Percentiles rank a stretch among this genome's conserved stretches.
phyloP scores from a whole-genome alignment of 1,284 basidiomycete genomes.

The Leucoagaricus sp. region DNA sequence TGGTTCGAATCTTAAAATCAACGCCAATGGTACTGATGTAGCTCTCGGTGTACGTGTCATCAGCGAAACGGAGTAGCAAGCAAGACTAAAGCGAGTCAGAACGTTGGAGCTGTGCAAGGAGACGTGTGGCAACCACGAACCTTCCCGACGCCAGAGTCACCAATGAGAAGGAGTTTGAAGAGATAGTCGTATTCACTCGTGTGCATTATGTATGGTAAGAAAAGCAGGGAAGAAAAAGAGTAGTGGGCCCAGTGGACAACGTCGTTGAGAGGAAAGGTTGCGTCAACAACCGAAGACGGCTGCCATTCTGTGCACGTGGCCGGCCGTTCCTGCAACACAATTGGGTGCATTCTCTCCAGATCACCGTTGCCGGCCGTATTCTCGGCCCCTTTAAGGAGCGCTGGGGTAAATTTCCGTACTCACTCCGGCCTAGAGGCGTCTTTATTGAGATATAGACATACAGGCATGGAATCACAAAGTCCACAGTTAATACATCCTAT shows the following conservation, averaged over 20 bases:
- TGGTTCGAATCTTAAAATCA: slow-evolving; percentile 99
- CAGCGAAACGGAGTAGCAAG: slow-evolving; percentile 96
- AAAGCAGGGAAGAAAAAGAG: slow-evolving; percentile 17
- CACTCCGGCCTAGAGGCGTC: neutral
- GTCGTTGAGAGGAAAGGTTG: slow-evolving; percentile 30
- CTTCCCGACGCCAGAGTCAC: slow-evolving; percentile 97
- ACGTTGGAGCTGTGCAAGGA: slow-evolving; percentile 19
- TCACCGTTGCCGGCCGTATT: neutral
- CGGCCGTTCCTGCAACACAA: slow-evolving; percentile 20
- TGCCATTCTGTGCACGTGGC: slow-evolving; percentile 33
- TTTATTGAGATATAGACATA: neutral
- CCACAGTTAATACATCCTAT: too few species aligned
- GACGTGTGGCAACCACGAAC: slow-evolving; percentile 41
- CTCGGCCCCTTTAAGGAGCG: neutral
- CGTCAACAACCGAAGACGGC: slow-evolving; percentile 36
- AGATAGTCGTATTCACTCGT: slow-evolving; percentile 97
- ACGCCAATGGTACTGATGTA: slow-evolving; percentile 99
- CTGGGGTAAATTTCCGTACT: neutral
- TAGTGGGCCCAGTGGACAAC: slow-evolving; percentile 25
- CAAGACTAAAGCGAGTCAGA: slow-evolving; percentile 70
- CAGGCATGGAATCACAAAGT: neutral
- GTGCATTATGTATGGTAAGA: slow-evolving; percentile 56
- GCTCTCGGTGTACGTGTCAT: slow-evolving; percentile 99
- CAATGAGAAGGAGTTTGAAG: slow-evolving; percentile 94
- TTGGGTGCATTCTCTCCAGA: neutral